Conservation (phyloP, 2,329 filamentous ascomycete species). For the Talaromyces funiculosus region DNA sequence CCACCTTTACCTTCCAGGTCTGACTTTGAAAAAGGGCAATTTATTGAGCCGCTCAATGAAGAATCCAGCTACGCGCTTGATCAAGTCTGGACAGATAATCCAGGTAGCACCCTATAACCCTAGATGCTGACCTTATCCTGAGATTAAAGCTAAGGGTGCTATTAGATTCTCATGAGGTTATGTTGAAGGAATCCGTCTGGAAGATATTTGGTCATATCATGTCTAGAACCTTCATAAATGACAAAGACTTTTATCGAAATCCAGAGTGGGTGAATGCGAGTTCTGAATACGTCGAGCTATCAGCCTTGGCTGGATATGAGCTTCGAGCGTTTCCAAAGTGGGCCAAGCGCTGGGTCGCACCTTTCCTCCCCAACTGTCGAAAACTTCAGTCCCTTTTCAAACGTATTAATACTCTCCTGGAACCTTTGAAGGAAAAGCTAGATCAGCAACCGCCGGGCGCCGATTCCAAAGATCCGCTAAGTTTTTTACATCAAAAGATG, state of each 20-base stretch:
- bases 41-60: neutral
- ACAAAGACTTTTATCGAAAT: slow-evolving; percentile 11
- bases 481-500: neutral
- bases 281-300: slow-evolving; percentile 10
- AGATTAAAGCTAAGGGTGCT: neutral
- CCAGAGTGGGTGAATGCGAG: slow-evolving; percentile 9
- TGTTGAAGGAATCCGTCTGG: neutral
- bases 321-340: neutral
- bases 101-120: neutral
- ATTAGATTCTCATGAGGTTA: neutral
- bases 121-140: neutral
- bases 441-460: neutral
- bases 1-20: neutral
- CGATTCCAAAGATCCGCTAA: neutral
- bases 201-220: neutral
- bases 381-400: neutral
- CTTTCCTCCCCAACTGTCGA: neutral
- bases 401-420: neutral
- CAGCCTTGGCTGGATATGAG: neutral
- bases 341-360: neutral
- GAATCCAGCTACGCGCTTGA: neutral
- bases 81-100: neutral
- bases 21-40: neutral
- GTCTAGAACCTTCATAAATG: neutral
- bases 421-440: neutral